phyloP scores from a whole-genome alignment of 2,329 filamentous ascomycete genomes.

The Aspergillus quadrilineatus region DNA sequence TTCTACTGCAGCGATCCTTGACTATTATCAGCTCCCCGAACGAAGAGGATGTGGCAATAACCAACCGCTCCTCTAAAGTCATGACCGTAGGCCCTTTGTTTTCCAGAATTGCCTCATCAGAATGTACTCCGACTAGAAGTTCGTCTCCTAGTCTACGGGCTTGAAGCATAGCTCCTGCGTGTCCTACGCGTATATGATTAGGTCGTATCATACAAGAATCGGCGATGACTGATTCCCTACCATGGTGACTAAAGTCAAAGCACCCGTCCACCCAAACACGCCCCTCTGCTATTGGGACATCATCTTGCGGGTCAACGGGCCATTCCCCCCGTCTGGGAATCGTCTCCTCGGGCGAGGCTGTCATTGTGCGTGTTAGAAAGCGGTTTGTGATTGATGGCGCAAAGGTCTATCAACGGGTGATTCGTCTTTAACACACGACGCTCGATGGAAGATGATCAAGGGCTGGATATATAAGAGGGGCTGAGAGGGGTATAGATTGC shows the following conservation, averaged over 20 bases:
- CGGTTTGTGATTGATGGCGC: neutral
- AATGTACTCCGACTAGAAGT: constrained; percentile 90
- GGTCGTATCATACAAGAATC: neutral
- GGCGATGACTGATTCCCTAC: constrained; percentile 45
- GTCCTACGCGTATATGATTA: constrained; percentile 56
- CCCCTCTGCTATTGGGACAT: constrained; percentile 59
- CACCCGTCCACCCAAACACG: constrained; percentile 98
- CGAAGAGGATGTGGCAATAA: constrained; percentile 10
- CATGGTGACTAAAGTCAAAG: constrained; percentile 99
- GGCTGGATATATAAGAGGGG: neutral
- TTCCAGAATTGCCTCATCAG: constrained; percentile 89
- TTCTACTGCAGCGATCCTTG: constrained; percentile 79
- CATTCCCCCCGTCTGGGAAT: constrained; percentile 58
- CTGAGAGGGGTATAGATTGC: neutral
- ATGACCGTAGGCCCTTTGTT: constrained; percentile 99
- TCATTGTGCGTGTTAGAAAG: constrained; percentile 13
- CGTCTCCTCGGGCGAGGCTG: constrained; percentile 27
- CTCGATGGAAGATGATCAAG: neutral
- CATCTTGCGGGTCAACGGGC: constrained; percentile 65
- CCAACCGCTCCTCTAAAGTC: constrained; percentile 79
- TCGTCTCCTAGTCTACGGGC: constrained; percentile 86
- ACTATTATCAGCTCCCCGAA: neutral
- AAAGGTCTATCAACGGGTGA: too few species aligned
- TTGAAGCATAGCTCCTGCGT: constrained; percentile 95
- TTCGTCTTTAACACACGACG: neutral